phyloP scores from a whole-genome alignment of 768 basidiomycete species.

The Cubamyces sp. region DNA sequence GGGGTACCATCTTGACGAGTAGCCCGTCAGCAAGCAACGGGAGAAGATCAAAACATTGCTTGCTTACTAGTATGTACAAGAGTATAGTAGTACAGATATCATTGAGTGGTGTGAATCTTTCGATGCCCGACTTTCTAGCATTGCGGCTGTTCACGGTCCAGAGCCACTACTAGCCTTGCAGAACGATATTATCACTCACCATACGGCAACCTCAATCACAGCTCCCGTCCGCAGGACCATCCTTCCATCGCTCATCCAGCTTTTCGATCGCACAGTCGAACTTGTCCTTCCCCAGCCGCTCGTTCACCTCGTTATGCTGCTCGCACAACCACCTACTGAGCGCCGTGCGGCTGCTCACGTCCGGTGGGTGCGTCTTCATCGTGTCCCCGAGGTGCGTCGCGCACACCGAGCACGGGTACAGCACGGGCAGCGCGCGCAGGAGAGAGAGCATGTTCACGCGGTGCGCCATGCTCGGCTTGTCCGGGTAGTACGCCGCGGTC shows the following conservation, averaged over 20 bases:
- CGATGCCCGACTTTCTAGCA: no score
- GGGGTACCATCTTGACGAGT: no score
- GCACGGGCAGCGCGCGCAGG: constrained; percentile 71
- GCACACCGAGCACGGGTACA: constrained; percentile 91
- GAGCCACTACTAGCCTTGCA: background rate
- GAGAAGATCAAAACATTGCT: no score
- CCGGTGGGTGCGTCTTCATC: constrained; percentile 69
- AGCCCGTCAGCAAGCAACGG: no score
- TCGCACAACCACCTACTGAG: constrained; percentile 89
- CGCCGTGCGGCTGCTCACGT: constrained; percentile 69
- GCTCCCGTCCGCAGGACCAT: constrained; percentile 84
- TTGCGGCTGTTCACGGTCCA: background rate
- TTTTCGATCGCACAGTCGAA: constrained; percentile 75
- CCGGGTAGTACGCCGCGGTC: constrained; percentile 94
- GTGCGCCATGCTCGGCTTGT: constrained; percentile 73
- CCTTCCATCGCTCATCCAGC: constrained; percentile 89
- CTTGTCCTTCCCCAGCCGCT: constrained; percentile 75
- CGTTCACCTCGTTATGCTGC: constrained; percentile 92
- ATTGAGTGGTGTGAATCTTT: no score
- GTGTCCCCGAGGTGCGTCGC: constrained; percentile 80
- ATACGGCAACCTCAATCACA: constrained; percentile 63
- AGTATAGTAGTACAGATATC: no score
- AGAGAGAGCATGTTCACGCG: constrained; percentile 84
- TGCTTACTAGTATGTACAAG: no score
- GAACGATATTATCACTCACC: background rate